Base-by-base conservation (phyloP, 345 rosid genomes). In the Adansonia digitata region DNA sequence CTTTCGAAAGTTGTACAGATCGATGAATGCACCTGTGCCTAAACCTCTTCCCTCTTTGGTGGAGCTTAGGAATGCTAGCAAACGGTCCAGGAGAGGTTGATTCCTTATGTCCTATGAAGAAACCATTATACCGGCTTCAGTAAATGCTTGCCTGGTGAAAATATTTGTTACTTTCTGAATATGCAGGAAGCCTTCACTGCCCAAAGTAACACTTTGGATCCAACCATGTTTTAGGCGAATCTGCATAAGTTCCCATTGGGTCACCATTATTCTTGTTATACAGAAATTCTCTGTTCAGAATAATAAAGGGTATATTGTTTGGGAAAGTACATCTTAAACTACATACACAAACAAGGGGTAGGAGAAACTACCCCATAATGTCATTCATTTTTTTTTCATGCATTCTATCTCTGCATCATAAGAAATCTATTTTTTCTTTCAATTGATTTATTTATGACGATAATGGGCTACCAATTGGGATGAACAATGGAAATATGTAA, bases 11-110 rank as follows among this genome's bases (percentile, higher is more conserved):
- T 80, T 87, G 49, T 91, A 88, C 85, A 83, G 94, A 76, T 88
- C 93, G 48, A 89, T 82, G 88, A 86, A 91, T 62, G 92, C 87
- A 22, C 87, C 91, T 1, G 92, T 94, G 68, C 97, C 97, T 31
- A 86, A 78, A 51, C 98, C 97, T 34, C 89, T 92, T 29, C 98
- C 97, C 37, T 94, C 97, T 14, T 40, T 92, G 75, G 79, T 87
- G 80, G 87, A 89, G 74, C 88, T 92, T 48, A 84, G 75, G 81
- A 82, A 85, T 73, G 73, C 89, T 67, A 80, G 66, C 72, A 89
- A 87, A 79, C 89, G 89, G 31, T 70, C 57, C 59, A 82, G 84
- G 85, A 87, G 81, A 83, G 34, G 66, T 18, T 68, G 66, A 45
- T 73, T 74, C 31, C 71, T 52, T 71, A 39, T 71, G 46, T 15